phyloP scores from a whole-genome alignment of 352 stramenopile genomes.

The Phytophthora constricta region DNA sequence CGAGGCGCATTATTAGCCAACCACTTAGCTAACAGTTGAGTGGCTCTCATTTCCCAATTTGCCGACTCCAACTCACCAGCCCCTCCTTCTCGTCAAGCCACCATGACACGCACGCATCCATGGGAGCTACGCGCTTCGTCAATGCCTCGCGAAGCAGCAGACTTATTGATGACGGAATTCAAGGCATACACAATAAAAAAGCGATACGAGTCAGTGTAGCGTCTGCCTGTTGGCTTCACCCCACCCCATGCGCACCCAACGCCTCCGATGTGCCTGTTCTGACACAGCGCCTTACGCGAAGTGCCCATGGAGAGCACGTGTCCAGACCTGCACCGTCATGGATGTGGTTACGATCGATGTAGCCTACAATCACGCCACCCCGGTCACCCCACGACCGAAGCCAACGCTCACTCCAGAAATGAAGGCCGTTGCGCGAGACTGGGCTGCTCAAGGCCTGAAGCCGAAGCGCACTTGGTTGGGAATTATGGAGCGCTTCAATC shows the following conservation, averaged over 20 bases:
- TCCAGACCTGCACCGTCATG: constrained; percentile 6
- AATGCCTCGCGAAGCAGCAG: neutral
- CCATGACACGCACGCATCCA: neutral
- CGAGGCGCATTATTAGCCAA: too few species aligned
- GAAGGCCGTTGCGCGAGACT: constrained; percentile 9
- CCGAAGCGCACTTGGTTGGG: constrained; percentile 18
- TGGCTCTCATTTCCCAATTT: too few species aligned
- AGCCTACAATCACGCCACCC: constrained; percentile 8
- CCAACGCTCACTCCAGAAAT: constrained; percentile 16
- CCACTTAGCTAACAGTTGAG: too few species aligned
- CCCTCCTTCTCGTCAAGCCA: neutral
- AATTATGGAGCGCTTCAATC: constrained; percentile 10
- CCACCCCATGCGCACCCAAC: constrained; percentile 9
- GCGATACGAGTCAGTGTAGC: constrained; percentile 1
- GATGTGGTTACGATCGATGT: constrained; percentile 14
- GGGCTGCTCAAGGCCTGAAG: constrained; percentile 11
- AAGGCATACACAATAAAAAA: constrained; percentile 18
- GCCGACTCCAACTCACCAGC: neutral
- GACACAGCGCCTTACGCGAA: neutral
- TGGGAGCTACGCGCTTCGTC: neutral
- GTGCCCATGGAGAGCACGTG: constrained; percentile 12
- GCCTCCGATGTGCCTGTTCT: neutral
- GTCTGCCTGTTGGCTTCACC: constrained; percentile 1
- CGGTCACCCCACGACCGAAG: neutral
- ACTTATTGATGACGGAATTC: neutral